Evolutionary conservation across 2,329 filamentous ascomycete species (phyloP).

Genomic region (Cercospora zeina): DNA sequence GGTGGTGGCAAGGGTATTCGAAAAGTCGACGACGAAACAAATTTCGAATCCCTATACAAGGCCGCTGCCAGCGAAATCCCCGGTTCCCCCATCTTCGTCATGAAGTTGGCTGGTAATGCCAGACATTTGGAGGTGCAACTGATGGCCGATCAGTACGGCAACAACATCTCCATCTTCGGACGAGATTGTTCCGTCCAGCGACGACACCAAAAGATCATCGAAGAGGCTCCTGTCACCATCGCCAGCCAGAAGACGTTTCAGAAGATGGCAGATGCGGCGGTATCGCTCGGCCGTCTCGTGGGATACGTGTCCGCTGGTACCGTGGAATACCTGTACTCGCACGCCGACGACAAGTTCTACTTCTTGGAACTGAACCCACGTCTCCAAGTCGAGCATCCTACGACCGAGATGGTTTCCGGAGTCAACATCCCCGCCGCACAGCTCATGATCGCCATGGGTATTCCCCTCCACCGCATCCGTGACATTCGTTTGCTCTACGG

Average conservation of each 20-base stretch:
- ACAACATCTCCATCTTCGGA: slow-evolving; percentile 98
- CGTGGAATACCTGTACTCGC: slow-evolving; percentile 98
- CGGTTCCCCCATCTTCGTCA: slow-evolving; percentile 98
- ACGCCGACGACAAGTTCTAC: slow-evolving; percentile 98
- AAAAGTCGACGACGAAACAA: slow-evolving; percentile 82
- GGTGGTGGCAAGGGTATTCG: slow-evolving; percentile 99
- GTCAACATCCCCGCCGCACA: slow-evolving; percentile 96
- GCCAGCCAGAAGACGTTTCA: slow-evolving; percentile 87
- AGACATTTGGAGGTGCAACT: slow-evolving; percentile 97
- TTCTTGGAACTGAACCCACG: slow-evolving; percentile 98
- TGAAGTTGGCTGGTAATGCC: slow-evolving; percentile 97
- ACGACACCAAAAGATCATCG: slow-evolving; percentile 99
- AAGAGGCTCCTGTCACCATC: slow-evolving; percentile 96
- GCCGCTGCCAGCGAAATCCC: slow-evolving; percentile 96
- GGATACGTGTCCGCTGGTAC: slow-evolving; percentile 98
- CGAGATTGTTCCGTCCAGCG: slow-evolving; percentile 98
- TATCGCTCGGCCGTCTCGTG: slow-evolving; percentile 88
- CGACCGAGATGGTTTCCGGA: slow-evolving; percentile 98
- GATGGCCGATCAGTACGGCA: slow-evolving; percentile 96
- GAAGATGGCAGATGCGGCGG: slow-evolving; percentile 94
- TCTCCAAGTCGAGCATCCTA: slow-evolving; percentile 99
- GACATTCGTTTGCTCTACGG: slow-evolving; percentile 97
- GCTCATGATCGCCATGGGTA: slow-evolving; percentile 98
- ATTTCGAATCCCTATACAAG: slow-evolving; percentile 86
- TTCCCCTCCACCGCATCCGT: slow-evolving; percentile 89